Conservation (phyloP, 495 filamentous ascomycete genomes). For the Tuber indicum region DNA sequence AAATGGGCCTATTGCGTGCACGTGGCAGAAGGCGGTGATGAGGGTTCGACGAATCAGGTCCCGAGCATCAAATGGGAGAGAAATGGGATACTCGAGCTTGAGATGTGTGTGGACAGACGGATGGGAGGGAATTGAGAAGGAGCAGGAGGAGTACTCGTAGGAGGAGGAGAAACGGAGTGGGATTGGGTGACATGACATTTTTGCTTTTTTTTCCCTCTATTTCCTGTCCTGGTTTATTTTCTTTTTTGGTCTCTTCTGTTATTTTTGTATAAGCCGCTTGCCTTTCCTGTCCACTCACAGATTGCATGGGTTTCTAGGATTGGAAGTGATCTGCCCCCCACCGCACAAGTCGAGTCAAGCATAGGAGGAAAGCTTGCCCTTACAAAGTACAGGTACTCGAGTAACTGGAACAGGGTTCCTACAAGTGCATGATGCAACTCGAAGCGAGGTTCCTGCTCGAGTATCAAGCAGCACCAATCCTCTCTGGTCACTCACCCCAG, state of each 20-base stretch:
- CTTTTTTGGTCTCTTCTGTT: conserved; percentile 9
- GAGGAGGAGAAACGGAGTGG: conserved; percentile 5
- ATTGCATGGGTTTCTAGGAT: conserved; percentile 23
- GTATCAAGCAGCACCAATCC: conserved; percentile 1
- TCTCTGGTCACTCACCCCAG: conserved; percentile 7
- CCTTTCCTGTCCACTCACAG: conserved; percentile 15
- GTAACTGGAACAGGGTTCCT: conserved; percentile 11
- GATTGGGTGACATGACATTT: conserved; percentile 2
- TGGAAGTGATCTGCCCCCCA: conserved; percentile 26
- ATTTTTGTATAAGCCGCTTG: conserved; percentile 33
- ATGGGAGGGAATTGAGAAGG: conserved; percentile 9
- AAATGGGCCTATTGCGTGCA: conserved; percentile 26
- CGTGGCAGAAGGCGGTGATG: conserved; percentile 33
- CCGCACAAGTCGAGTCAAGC: conserved; percentile 15
- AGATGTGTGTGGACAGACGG: conserved; percentile 15
- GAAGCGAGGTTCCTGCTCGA: conserved; percentile 15
- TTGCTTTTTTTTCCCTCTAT: conserved; percentile 30
- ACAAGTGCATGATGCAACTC: conserved; percentile 20
- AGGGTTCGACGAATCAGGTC: conserved; percentile 21
- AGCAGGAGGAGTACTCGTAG: neutral
- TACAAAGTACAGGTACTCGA: neutral
- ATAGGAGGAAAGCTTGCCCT: conserved; percentile 15
- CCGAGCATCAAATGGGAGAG: conserved; percentile 16
- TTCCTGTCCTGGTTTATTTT: conserved; percentile 2
- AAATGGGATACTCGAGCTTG: neutral